phyloP scores from a whole-genome alignment of 345 rosid species.

The Crucihimalaya himalaica region DNA sequence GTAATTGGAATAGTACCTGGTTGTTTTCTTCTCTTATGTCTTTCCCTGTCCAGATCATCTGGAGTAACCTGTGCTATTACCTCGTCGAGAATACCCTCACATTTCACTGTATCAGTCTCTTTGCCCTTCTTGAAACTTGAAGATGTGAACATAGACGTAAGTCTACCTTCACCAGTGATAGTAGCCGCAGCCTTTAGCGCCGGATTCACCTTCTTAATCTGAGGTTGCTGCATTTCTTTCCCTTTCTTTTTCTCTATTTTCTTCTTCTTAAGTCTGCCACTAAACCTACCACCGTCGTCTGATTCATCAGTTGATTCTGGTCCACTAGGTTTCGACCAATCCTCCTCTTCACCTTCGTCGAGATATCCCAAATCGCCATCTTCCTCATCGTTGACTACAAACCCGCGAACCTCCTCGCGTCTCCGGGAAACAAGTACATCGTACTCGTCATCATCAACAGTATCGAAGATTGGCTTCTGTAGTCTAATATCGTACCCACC shows the following conservation, averaged over 20 bases:
- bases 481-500: slow-evolving; percentile 63
- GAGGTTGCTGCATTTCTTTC: slow-evolving; percentile 38
- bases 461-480: slow-evolving; percentile 77
- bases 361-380: slow-evolving; percentile 76
- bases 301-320: slow-evolving; percentile 70
- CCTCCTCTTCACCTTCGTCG: slow-evolving; percentile 93
- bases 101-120: slow-evolving; percentile 58
- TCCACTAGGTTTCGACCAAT: slow-evolving; percentile 66
- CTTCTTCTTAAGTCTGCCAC: slow-evolving; percentile 53
- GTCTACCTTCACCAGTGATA: slow-evolving; percentile 80
- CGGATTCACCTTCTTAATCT: slow-evolving; percentile 58
- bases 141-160: slow-evolving; percentile 80
- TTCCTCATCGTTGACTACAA: slow-evolving; percentile 78
- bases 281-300: slow-evolving; percentile 50
- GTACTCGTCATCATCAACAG: slow-evolving; percentile 76
- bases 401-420: slow-evolving; percentile 71
- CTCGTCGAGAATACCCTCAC: slow-evolving; percentile 75
- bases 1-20: slow-evolving; percentile 2
- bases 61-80: slow-evolving; percentile 82
- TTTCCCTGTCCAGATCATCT: slow-evolving; percentile 70
- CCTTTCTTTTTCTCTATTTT: slow-evolving; percentile 54
- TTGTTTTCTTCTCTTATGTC: slow-evolving; percentile 55
- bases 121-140: slow-evolving; percentile 66
- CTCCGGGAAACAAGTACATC: slow-evolving; percentile 72
- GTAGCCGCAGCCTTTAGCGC: slow-evolving; percentile 75